Evolutionary conservation across 2,329 filamentous ascomycete species (phyloP), one percentile per base, ranked within the genome.

Genomic region (Aspergillus terreus): DNA sequence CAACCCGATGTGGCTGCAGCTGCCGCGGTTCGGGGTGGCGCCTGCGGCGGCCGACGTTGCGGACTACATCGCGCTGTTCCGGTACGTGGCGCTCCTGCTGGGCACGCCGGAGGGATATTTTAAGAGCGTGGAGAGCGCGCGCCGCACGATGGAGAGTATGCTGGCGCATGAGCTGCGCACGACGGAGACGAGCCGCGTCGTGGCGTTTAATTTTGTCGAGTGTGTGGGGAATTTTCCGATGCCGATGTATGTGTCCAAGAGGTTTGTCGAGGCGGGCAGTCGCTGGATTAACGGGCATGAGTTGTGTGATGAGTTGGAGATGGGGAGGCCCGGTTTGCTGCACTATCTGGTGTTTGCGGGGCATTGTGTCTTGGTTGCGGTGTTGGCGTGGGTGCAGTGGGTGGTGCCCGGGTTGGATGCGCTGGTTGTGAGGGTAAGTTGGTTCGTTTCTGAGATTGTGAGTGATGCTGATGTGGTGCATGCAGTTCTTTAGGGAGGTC

Each of bases 31-130:
- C 70, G 87, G 86, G 5, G 82, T 91, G 48, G 83, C 72, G 56
- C 71, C 88, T 15, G 76, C 78, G 0, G 49, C 73, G 23, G 78
- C 79, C 45, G 86, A 91, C 62, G 81, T 79, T 2, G 62, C 62
- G 2, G 86, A 90, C 63, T 90, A 88, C 64, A 73, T 88, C 40
- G 86, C 87, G 0, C 71, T 91, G 1, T 91, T 87, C 85, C 80
- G 87, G 3, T 87, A 87, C 61, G 79, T 90, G 4, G 86, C 80
- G 0, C 77, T 88, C 61, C 71, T 90, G 15, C 77, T 89, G 54
- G 87, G 87, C 17, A 82, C 81, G 15, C 87, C 86, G 0, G 80
- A 79, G 1, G 76, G 76, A 17, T 79, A 76, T 63, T 83, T 89
- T 64, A 75, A 76, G 2, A 81, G 78, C 0, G 76, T 80, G 0